Percentiles rank a stretch among this genome's conserved stretches.
Evolutionary conservation across 2,329 filamentous ascomycete genomes (phyloP).

Genomic region (Hypoxylon sp.): DNA sequence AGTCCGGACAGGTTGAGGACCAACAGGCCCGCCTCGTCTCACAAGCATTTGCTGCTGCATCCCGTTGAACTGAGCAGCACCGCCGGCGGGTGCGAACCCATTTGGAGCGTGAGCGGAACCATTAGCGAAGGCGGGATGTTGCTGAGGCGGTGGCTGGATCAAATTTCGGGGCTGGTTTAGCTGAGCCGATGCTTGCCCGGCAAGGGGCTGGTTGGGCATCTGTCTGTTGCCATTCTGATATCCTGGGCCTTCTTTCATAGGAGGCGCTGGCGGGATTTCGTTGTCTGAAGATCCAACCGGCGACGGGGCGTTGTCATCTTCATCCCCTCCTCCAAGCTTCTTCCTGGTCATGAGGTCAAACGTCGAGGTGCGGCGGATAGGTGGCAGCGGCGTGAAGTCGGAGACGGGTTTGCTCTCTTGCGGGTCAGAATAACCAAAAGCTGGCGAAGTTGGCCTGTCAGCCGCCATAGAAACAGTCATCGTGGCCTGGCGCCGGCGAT

Average conservation of each 20-base stretch:
- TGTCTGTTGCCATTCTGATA: conserved; percentile 43
- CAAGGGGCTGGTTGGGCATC: conserved; percentile 25
- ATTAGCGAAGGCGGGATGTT: conserved; percentile 16
- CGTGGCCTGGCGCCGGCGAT: conserved; percentile 39
- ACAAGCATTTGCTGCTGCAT: conserved; percentile 33
- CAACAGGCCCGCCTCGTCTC: conserved; percentile 36
- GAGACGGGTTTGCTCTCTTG: conserved; percentile 42
- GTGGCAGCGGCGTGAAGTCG: conserved; percentile 65
- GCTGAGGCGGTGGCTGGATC: conserved; percentile 25
- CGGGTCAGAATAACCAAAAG: conserved; percentile 27
- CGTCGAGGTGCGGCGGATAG: conserved; percentile 65
- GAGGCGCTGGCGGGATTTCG: conserved; percentile 35
- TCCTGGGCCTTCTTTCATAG: conserved; percentile 29
- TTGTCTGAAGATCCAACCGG: conserved; percentile 38
- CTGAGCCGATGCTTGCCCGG: conserved; percentile 18
- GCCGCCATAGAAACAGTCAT: conserved; percentile 41
- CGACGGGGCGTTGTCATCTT: conserved; percentile 44
- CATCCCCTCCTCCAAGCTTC: conserved; percentile 47
- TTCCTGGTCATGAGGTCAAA: conserved; percentile 57
- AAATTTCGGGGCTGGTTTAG: conserved; percentile 37
- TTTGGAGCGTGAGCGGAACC: conserved; percentile 25
- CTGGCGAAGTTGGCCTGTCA: conserved; percentile 32
- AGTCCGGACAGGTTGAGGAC: conserved; percentile 34
- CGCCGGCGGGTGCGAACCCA: conserved; percentile 28
- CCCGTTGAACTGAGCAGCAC: conserved; percentile 28